A percentile compares a stretch with the other conserved stretches of the same genome.
Evolutionary conservation across 176 grass and related monocot genomes (phyloP).

Genomic region (Aegilops umbellulata): DNA sequence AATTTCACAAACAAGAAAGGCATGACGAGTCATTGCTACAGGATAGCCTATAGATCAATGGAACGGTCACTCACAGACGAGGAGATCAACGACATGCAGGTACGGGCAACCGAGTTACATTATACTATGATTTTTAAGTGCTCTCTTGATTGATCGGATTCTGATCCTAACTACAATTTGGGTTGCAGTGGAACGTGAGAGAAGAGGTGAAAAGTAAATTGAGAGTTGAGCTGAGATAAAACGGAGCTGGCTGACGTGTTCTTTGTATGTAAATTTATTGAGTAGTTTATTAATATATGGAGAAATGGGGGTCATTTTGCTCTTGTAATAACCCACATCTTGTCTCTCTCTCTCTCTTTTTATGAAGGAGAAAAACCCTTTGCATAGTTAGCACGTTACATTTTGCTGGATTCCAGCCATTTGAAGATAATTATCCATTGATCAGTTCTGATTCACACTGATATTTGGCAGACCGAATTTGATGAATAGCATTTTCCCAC

Average conservation of each 20-base stretch:
- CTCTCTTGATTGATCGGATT: background rate
- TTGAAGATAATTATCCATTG: background rate
- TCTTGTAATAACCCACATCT: background rate
- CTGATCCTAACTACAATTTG: conserved; percentile 31
- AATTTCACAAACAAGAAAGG: conserved; percentile 99
- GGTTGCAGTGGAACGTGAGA: conserved; percentile 75
- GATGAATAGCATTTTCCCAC: background rate
- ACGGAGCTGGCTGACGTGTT: background rate
- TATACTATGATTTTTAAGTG: background rate
- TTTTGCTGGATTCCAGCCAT: background rate
- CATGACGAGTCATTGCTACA: conserved; percentile 95
- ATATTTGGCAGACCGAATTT: background rate
- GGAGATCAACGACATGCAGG: conserved; percentile 89
- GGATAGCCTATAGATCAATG: conserved; percentile 89
- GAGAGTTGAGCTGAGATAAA: conserved; percentile 76
- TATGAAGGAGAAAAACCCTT: background rate
- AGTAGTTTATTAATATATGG: background rate
- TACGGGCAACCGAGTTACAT: conserved; percentile 3
- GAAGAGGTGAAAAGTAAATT: conserved; percentile 86
- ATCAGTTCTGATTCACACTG: background rate
- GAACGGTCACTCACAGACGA: conserved; percentile 89
- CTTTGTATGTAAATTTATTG: conserved; percentile 40
- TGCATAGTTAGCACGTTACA: background rate
- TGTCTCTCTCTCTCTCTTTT: background rate
- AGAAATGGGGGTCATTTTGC: background rate